Evolutionary conservation across 371 early-diverging fungal species (phyloP).

Genomic region (Rhizopus microsporus): DNA sequence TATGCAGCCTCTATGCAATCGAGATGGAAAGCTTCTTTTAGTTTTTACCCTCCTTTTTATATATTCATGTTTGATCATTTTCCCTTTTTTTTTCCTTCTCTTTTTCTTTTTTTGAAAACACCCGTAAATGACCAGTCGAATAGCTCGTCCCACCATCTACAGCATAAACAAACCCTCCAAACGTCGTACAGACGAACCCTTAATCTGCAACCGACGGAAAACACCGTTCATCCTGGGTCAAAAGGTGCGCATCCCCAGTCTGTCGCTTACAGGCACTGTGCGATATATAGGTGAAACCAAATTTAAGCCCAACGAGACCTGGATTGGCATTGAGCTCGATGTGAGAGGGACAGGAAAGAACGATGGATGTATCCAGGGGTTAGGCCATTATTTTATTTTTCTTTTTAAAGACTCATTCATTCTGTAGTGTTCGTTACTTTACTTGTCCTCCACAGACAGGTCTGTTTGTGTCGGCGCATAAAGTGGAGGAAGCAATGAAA

Average conservation of each 20-base stretch:
- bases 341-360: conserved; percentile 77
- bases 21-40: conserved; percentile 6
- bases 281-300: conserved; percentile 43
- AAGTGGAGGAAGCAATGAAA: conserved; percentile 24
- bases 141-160: conserved; percentile 17
- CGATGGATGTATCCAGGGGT: conserved; percentile 77
- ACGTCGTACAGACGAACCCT: neutral
- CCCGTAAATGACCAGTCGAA: conserved; percentile 10
- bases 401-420: neutral
- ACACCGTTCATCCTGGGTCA: conserved; percentile 14
- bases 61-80: neutral
- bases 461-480: conserved; percentile 68
- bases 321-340: conserved; percentile 85
- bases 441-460: conserved; percentile 66
- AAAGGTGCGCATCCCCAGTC: conserved; percentile 9
- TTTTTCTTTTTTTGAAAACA: neutral
- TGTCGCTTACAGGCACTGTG: conserved; percentile 51
- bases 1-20: conserved; percentile 61
- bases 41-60: neutral
- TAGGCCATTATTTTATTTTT: conserved; percentile 11
- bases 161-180: neutral
- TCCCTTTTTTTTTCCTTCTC: conserved; percentile 4
- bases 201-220: neutral
- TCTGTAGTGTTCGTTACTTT: conserved; percentile 54
- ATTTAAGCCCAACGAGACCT: conserved; percentile 49